Conservation (phyloP, 352 stramenopile genomes). For the Pythium guiyangense region DNA sequence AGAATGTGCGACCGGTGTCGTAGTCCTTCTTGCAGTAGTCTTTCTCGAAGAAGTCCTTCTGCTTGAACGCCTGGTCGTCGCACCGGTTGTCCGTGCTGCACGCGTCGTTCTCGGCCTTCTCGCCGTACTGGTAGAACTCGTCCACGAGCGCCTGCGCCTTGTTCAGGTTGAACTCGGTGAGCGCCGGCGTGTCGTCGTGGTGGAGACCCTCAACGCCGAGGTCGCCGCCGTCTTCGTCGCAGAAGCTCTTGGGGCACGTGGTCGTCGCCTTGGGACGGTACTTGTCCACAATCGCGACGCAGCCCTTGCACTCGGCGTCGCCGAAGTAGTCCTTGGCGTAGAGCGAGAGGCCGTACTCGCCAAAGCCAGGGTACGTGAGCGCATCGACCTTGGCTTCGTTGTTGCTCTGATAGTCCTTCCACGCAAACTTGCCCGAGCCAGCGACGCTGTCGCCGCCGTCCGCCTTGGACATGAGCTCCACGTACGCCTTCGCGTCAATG, state of each 20-base stretch:
- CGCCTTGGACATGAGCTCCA: conserved; percentile 8
- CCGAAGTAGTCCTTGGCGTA: conserved; percentile 44
- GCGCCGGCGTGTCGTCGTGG: conserved; percentile 1
- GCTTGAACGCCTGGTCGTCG: conserved; percentile 30
- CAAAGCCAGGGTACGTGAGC: conserved; percentile 34
- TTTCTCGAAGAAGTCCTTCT: conserved; percentile 39
- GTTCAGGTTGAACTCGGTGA: conserved; percentile 30
- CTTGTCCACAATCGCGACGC: no score
- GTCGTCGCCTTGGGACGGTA: conserved; percentile 30
- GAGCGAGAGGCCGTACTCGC: conserved; percentile 55
- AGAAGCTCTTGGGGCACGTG: conserved; percentile 34
- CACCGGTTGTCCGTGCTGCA: conserved; percentile 43
- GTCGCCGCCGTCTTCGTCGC: conserved; percentile 17
- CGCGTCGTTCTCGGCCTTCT: conserved; percentile 41
- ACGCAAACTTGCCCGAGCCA: conserved; percentile 20
- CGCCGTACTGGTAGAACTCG: conserved; percentile 36
- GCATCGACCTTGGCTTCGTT: conserved; percentile 31
- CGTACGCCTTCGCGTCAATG: conserved; percentile 3
- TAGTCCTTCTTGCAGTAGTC: conserved; percentile 14
- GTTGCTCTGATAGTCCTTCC: conserved; percentile 49
- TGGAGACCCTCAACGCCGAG: conserved; percentile 2
- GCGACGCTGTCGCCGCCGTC: conserved; percentile 12
- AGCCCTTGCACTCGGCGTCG: conserved; percentile 37
- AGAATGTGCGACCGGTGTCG: conserved; percentile 25
- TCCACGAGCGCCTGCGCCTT: conserved; percentile 18